A percentile compares a stretch with the other conserved stretches of the same genome.
Conservation (phyloP, 1,139 yeast genomes). For the Protomyces arabidopsidicola region DNA sequence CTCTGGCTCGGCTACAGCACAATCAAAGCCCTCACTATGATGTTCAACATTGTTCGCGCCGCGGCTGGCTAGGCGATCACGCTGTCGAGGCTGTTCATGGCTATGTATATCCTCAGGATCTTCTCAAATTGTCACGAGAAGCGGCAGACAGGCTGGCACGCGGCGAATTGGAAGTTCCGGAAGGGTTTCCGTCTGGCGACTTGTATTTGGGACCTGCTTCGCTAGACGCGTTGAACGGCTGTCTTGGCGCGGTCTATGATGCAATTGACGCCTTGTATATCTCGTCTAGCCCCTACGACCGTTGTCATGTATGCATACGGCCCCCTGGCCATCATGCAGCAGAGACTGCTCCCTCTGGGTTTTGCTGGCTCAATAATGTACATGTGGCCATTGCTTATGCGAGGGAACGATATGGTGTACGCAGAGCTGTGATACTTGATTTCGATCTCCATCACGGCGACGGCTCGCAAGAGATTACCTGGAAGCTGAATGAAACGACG, state of each 20-base stretch:
- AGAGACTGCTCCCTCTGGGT: slow-evolving; percentile 79
- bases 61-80: slow-evolving; percentile 22
- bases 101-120: slow-evolving; percentile 59
- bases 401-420: slow-evolving; percentile 55
- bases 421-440: slow-evolving; percentile 78
- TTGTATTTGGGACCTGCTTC: slow-evolving; percentile 68
- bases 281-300: background rate
- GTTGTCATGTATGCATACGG: slow-evolving; percentile 42
- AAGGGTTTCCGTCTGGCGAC: slow-evolving; percentile 79
- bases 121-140: slow-evolving; percentile 56
- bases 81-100: slow-evolving; percentile 79
- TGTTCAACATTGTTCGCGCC: slow-evolving; percentile 14
- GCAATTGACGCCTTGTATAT: slow-evolving; percentile 58
- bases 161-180: slow-evolving; percentile 68
- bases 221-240: slow-evolving; percentile 70
- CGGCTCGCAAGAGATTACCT: slow-evolving; percentile 82
- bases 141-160: slow-evolving; percentile 54
- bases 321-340: slow-evolving; percentile 95
- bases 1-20: slow-evolving; percentile 48
- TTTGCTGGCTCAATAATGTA: slow-evolving; percentile 75
- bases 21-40: slow-evolving; percentile 35
- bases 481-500: slow-evolving; percentile 49
- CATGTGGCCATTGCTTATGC: slow-evolving; percentile 83
- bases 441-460: slow-evolving; percentile 91
- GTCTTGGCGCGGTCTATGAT: slow-evolving; percentile 69